These are phyloP conservation scores for Aspergillus diversus DNA, from an alignment of 495 filamentous ascomycete genomes.

Conservation along the genomic window DNA sequence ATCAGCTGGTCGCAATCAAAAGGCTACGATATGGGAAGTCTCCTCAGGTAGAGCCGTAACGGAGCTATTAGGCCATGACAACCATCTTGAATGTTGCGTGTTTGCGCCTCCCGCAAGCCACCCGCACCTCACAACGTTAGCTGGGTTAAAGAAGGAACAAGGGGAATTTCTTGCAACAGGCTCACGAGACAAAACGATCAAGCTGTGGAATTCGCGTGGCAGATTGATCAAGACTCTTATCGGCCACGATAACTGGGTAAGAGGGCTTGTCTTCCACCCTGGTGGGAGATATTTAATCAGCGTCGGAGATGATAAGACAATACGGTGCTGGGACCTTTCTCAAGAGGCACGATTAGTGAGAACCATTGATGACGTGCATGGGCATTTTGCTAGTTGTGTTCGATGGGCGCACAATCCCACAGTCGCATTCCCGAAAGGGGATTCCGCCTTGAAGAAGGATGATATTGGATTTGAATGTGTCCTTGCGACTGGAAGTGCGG, in stretches of 20 bases:
- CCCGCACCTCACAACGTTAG: constrained; percentile 72
- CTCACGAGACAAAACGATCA: constrained; percentile 87
- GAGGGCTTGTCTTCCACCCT: constrained; percentile 85
- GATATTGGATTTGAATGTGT: not conserved
- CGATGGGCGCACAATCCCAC: constrained; percentile 67
- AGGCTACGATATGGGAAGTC: constrained; percentile 84
- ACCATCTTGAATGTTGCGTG: constrained; percentile 85
- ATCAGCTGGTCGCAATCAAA: constrained; percentile 81
- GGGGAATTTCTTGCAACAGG: constrained; percentile 89
- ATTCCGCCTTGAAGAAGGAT: not conserved
- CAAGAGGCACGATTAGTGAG: constrained; percentile 93
- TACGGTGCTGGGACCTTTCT: constrained; percentile 92
- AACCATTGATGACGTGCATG: constrained; percentile 74
- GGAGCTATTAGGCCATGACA: constrained; percentile 86
- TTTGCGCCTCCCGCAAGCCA: constrained; percentile 85
- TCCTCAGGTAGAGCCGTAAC: constrained; percentile 69
- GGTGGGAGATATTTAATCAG: constrained; percentile 91
- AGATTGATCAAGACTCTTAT: constrained; percentile 83
- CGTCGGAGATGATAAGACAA: constrained; percentile 85
- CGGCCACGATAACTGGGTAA: constrained; percentile 97
- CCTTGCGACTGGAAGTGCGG: constrained; percentile 50
- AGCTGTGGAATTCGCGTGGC: constrained; percentile 86
- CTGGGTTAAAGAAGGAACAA: constrained; percentile 80
- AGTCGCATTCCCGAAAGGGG: not conserved
- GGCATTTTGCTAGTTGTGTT: constrained; percentile 85